Evolutionary conservation across 164 flowering plant species (phyloP), one percentile per base, ranked within the genome.

Genomic region (Chloranthus sessilifolius): DNA sequence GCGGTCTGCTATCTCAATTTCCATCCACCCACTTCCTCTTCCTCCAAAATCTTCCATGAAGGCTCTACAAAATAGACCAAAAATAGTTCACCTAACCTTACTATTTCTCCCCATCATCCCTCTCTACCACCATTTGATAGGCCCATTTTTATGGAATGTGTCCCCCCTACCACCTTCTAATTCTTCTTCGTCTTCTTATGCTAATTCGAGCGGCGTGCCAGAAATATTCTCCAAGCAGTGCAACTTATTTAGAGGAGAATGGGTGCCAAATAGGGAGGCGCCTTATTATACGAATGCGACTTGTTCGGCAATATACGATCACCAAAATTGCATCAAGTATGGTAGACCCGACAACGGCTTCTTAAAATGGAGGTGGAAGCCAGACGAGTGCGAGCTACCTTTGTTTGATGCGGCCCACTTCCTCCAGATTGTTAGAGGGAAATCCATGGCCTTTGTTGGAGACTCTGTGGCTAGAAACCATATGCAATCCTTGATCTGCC

Each of bases 321-420:
- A 77, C 17, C 84, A 81, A 37, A 83, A 86, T 39, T 85, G 95
- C 71, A 77, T 81, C 76, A 83, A 74, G 33, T 73, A 81, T 50
- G 91, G 95, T 1, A 50, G 88, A 5, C 90, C 88, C 0, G 81
- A 86, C 41, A 38, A 53, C 0, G 85, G 59, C 1, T 86, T 69
- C 72, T 56, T 86, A 81, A 79, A 78, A 23, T 86, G 88, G 91
- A 73, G 70, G 52, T 86, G 95, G 95, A 71, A 83, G 51, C 95
- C 90, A 4, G 67, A 83, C 35, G 84, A 55, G 5, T 86, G 95
- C 45, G 82, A 83, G 25, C 47, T 86, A 2, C 83, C 83, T 0
- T 43, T 71, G 12, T 79, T 86, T 58, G 60, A 81, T 33, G 86
- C 95, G 0, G 47, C 51, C 8, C 70, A 68, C 58, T 86, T 83